A percentile compares a stretch with the other conserved stretches of the same genome.
These are phyloP conservation scores for Botrytis fabae DNA, from an alignment of 2,329 filamentous ascomycete genomes.

Conservation along the genomic window DNA sequence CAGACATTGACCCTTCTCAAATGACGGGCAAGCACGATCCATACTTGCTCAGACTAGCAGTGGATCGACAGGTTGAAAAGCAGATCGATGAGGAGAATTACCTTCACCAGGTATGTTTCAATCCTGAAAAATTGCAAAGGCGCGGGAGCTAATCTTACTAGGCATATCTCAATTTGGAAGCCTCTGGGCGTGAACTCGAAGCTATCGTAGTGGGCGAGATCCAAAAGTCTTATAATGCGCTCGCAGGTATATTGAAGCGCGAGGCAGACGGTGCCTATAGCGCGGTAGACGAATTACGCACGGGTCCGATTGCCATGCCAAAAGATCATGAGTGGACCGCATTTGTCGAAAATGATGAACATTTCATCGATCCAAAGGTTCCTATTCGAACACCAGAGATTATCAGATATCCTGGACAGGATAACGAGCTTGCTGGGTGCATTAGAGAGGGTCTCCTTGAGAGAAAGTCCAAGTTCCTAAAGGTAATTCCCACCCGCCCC, in stretches of 20 bases:
- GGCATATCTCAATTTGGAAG: slow-evolving; percentile 93
- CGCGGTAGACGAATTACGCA: slow-evolving; percentile 76
- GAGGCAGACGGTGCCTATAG: slow-evolving; percentile 82
- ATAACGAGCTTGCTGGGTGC: slow-evolving; percentile 77
- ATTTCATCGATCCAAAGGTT: slow-evolving; percentile 82
- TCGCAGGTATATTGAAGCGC: slow-evolving; percentile 86
- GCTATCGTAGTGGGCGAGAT: slow-evolving; percentile 96
- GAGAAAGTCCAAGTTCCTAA: slow-evolving; percentile 94
- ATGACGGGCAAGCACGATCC: slow-evolving; percentile 88
- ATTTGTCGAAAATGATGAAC: slow-evolving; percentile 78
- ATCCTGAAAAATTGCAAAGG: not conserved
- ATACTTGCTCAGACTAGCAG: slow-evolving; percentile 79
- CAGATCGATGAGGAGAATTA: slow-evolving; percentile 98
- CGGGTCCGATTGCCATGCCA: slow-evolving; percentile 86
- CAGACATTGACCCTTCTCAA: slow-evolving; percentile 72
- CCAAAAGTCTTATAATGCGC: slow-evolving; percentile 95
- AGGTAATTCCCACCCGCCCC: not conserved
- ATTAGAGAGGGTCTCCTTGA: slow-evolving; percentile 89
- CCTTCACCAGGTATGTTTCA: slow-evolving; percentile 71
- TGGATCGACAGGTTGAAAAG: slow-evolving; percentile 86
- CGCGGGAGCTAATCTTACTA: slow-evolving; percentile 44
- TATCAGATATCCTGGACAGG: slow-evolving; percentile 87
- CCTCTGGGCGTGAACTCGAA: slow-evolving; percentile 90
- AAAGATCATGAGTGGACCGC: slow-evolving; percentile 85
- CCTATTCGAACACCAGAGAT: slow-evolving; percentile 76